Evolutionary conservation across 1,139 yeast species (phyloP).

Genomic region (Yamadazyma sp.): DNA sequence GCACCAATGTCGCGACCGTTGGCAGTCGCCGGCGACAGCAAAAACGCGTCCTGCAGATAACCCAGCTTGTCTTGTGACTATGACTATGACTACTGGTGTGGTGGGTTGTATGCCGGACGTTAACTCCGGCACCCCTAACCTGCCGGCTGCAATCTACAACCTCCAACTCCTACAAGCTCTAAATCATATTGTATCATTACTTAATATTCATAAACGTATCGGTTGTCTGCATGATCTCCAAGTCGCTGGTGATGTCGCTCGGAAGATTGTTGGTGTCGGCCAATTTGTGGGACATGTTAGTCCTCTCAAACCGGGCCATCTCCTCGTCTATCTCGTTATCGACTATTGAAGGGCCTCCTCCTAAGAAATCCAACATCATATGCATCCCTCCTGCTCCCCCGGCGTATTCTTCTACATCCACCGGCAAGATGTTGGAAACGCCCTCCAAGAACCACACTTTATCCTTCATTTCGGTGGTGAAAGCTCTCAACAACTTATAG

Average conservation of each 20-base stretch:
- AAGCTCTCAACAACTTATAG: constrained; percentile 75
- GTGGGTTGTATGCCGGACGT: no score
- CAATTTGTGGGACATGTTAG: constrained; percentile 43
- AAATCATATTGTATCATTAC: constrained; percentile 7
- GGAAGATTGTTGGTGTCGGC: constrained; percentile 58
- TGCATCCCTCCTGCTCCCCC: constrained; percentile 88
- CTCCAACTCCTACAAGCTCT: neutral
- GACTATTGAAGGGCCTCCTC: constrained; percentile 62
- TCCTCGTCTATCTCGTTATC: constrained; percentile 46
- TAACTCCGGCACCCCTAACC: no score
- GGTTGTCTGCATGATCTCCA: constrained; percentile 51
- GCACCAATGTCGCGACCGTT: no score
- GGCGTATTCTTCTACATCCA: constrained; percentile 78
- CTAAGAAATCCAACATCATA: constrained; percentile 84
- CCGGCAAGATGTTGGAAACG: constrained; percentile 80
- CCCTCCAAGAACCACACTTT: constrained; percentile 95
- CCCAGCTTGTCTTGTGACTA: no score
- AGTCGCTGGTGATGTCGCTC: constrained; percentile 51
- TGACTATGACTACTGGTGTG: no score
- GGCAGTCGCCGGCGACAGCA: no score
- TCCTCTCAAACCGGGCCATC: constrained; percentile 46
- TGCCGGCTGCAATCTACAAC: no score
- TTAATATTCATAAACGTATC: constrained; percentile 37
- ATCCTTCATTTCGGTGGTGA: constrained; percentile 84
- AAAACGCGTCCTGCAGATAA: no score